Base-by-base conservation (phyloP, 208 protist genomes). In the Acanthamoeba castellanii region DNA sequence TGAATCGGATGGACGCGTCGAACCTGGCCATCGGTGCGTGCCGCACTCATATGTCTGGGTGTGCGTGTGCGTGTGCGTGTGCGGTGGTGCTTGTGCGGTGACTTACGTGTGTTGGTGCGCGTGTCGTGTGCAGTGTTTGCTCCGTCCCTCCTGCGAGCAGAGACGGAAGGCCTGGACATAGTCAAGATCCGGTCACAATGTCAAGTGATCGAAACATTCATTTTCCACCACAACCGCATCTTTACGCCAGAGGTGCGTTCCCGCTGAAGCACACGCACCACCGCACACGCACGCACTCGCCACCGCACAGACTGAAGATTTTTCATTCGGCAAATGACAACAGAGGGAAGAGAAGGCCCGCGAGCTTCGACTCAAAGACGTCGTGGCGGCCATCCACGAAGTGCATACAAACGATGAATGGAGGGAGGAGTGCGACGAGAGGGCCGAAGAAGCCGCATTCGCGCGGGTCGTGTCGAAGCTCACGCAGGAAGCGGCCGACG, bases 1-100 rank as follows among this genome's bases (percentile, higher is more conserved):
- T 61, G 6, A 85, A 85, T 25, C 34, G 78, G 7, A 85, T 85
- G 78, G 78, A 85, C 78, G 78, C 78, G 30, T 85, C 78, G 0
- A 85, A 85, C 45, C 45, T 85, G 18, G 78, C 78, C 25, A 85
- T 85, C 78, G 78, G 78, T 85, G 13, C 78, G 27, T 68, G 61
- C 0, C 61, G 7, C 8, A 13, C 9, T 9, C 27, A 32, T 4
- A 32, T 22, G 57, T 64, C 2, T 59, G 16, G 0, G 14, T 59
- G 52, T 22, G 52, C 20, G 14, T n/a, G 30, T 32, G 14, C 22
- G 16, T 16, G 32, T 8, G 25, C 14, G 32, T 37, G 13, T 32
- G 66, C 13, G 66, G 66, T 3, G 0, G 13, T 76, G 68, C 68
- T 1, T 25, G 14, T 64, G 22, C 57, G 20, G 57, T 68, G 61